Conservation (phyloP, 139 green algal species). For the Spirogloea muscicola region DNA sequence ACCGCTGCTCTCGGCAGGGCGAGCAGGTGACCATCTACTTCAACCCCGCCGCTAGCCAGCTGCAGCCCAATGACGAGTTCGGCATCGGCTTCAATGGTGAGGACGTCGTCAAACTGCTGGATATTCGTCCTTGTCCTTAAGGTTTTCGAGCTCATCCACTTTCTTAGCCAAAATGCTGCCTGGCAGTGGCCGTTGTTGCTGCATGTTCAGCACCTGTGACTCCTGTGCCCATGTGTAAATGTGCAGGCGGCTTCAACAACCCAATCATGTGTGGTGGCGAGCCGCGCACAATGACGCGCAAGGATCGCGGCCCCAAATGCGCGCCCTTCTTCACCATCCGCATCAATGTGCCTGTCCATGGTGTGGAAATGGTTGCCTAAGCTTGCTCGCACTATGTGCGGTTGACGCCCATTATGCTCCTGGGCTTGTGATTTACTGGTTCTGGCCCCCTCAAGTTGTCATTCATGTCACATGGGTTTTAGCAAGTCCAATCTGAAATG, state of each 20-base stretch:
- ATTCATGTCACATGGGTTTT: no score
- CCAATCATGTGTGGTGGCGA: conserved; percentile 52
- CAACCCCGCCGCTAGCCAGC: conserved; percentile 20
- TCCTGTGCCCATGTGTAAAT: not conserved
- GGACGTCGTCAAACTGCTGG: no score
- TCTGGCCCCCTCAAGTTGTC: no score
- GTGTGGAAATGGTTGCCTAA: no score
- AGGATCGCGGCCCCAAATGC: conserved; percentile 42
- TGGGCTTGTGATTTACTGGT: no score
- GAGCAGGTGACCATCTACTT: conserved; percentile 40
- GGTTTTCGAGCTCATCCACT: no score
- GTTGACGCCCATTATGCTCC: no score
- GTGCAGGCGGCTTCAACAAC: conserved; percentile 46
- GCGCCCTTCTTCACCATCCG: conserved; percentile 47
- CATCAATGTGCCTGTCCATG: conserved; percentile 50
- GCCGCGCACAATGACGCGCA: conserved; percentile 42
- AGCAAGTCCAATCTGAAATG: no score
- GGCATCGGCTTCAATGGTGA: conserved; percentile 32
- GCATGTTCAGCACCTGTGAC: not conserved
- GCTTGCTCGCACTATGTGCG: no score
- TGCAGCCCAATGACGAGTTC: conserved; percentile 11
- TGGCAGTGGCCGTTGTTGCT: not conserved
- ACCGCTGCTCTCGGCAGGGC: conserved; percentile 6
- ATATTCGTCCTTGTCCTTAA: no score
- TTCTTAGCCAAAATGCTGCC: no score